These are phyloP conservation scores for Houttuynia cordata DNA, from an alignment of 164 flowering plant genomes.

Conservation along the genomic window DNA sequence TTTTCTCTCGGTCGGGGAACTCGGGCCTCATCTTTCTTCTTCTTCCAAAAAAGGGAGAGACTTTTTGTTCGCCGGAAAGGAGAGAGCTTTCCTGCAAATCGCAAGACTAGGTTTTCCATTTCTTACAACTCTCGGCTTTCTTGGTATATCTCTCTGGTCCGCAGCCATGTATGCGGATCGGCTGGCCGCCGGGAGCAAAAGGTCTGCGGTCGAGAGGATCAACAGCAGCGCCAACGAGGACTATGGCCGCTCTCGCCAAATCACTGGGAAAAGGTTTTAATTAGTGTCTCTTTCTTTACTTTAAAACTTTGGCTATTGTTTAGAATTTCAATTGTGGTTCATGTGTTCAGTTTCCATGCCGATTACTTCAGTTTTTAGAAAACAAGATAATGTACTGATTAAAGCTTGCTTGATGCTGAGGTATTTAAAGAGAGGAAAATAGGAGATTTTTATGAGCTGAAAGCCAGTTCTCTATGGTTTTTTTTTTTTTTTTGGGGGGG, in stretches of 20 bases:
- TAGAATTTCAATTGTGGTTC: background rate
- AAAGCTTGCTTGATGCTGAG: too few species aligned
- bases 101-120: too few species aligned
- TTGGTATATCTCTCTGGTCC: background rate
- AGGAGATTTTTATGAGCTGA: background rate
- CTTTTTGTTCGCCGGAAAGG: too few species aligned
- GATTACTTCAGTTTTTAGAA: constrained; percentile 61
- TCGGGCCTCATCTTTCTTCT: too few species aligned
- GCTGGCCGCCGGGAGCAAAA: constrained; percentile 13
- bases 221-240: constrained; percentile 11
- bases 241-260: constrained; percentile 6
- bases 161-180: constrained; percentile 22
- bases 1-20: too few species aligned
- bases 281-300: background rate
- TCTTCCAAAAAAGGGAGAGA: too few species aligned
- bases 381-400: constrained; percentile 6
- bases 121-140: too few species aligned
- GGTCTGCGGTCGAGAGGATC: constrained; percentile 22
- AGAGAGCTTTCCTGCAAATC: too few species aligned
- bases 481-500: too few species aligned
- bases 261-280: constrained; percentile 12
- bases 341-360: background rate
- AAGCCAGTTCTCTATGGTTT: too few species aligned
- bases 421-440: background rate
- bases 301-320: background rate